Evolutionary conservation across 495 filamentous ascomycete genomes (phyloP), one percentile per base, ranked within the genome.

Genomic region (Penicillium nucicola): DNA sequence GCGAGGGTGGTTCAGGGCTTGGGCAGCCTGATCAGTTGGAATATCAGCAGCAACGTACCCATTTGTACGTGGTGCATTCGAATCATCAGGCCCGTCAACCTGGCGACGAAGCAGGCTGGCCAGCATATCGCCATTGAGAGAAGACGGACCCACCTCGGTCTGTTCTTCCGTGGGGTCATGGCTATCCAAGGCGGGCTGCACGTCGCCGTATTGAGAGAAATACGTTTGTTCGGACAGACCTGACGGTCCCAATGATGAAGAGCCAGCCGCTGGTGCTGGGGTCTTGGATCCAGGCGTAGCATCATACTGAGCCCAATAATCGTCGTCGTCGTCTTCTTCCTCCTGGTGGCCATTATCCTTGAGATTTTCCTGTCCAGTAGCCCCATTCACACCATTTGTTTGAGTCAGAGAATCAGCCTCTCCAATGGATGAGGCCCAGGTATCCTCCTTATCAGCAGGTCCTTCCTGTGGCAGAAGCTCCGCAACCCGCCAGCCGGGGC

Each of bases 301-400:
- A 73, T 97, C 93, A 64, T 98, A 98, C 53, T 85, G 85, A 23
- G 85, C 89, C 93, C 93, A 98, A 68, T 97, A 98, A 57, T 84
- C 88, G 53, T 91, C 91, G 50, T 96, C 91, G 23, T 95, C 89
- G 14, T 89, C 86, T 0, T 87, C 85, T 0, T 79, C 77, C 40
- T 75, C 52, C 68, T 69, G 45, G 61, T 69, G 45, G 61, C 55
- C 28, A 53, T 71, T 48, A 56, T 43, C 33, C 11, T 12, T 41
- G 25, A 67, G 38, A 17, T 46, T 42, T 31, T 57, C 53, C 58
- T 71, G 58, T 31, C 57, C 60, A 8, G 67, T 55, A 2, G 53
- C 53, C 19, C 61, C 61, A 48, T 72, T 50, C 2, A 68, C 72
- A 48, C 77, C 76, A 3, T 66, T 64, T 11, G 72, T 62, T 30